Evolutionary conservation across 805 yeast species (phyloP).

Genomic region (Lipomyces yamanashiensis): DNA sequence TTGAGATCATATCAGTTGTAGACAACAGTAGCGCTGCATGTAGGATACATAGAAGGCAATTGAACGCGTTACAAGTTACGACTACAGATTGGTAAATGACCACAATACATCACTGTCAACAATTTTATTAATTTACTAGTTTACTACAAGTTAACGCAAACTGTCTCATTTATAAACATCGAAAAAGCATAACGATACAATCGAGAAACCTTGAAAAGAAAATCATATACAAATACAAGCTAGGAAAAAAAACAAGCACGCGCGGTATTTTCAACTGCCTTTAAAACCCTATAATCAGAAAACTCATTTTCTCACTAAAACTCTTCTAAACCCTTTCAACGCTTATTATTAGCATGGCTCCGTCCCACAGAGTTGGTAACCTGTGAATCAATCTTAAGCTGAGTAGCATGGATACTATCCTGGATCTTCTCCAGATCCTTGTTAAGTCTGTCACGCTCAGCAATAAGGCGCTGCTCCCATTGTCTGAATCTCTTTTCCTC

Average conservation of each 20-base stretch:
- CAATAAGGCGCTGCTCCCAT: slow-evolving; percentile 97
- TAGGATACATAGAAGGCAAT: background rate
- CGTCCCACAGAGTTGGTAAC: slow-evolving; percentile 11
- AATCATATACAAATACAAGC: slow-evolving; percentile 3
- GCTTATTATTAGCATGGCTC: slow-evolving; percentile 2
- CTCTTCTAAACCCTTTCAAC: background rate
- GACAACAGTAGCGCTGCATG: background rate
- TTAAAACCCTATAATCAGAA: slow-evolving; percentile 1
- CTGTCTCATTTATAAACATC: background rate
- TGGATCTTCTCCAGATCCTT: slow-evolving; percentile 71
- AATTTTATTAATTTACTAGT: background rate
- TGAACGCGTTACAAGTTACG: background rate
- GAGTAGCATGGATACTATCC: slow-evolving; percentile 15
- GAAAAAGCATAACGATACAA: background rate
- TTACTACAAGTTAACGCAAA: background rate
- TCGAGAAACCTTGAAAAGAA: background rate
- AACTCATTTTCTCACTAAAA: background rate
- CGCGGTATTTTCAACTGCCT: background rate
- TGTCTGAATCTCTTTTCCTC: slow-evolving; percentile 97
- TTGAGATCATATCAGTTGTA: background rate
- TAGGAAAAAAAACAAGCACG: background rate
- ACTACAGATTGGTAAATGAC: background rate
- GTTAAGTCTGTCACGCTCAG: slow-evolving; percentile 91
- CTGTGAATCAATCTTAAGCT: slow-evolving; percentile 11
- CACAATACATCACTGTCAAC: slow-evolving; percentile 1